Evolutionary conservation across 2,329 filamentous ascomycete species (phyloP), one percentile per base, ranked within the genome.

Genomic region (Delphinella strobiligena): DNA sequence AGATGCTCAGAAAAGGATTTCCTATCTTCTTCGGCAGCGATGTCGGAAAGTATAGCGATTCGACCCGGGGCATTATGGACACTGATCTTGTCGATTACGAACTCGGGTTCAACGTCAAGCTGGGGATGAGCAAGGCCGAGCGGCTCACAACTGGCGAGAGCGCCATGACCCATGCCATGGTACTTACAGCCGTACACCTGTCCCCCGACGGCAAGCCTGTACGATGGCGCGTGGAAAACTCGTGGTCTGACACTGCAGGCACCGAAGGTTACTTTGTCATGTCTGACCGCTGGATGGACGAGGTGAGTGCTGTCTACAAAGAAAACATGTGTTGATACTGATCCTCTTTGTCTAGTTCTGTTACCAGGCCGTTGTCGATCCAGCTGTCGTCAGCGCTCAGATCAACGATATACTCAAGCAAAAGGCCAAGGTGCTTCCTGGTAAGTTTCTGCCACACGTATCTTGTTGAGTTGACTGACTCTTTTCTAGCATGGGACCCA

Each of bases 91-190:
- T 80, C 52, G 80, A 91, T 59, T 91, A 89, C 59, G 74, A 82
- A 50, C 72, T 93, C 1, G 86, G 83, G n/a, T 86, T 93, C 61
- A 84, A 87, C 51, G 71, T 86, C 45, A 70, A 68, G 40, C 69
- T 89, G 7, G 76, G 74, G 14, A 71, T 93, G 72, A 75, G 66
- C 52, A 93, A 93, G 61, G 80, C 81, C 1, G 73, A 85, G 51
- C 67, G 86, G 3, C 64, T 94, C 34, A 67, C 73, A 51, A 80
- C 79, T 0, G 78, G 82, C 9, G 86, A 93, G 62, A 80, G 74
- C 39, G 71, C 75, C 37, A 93, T 94, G 86, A 93, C 86, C 1
- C 87, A 93, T 53, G 87, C 87, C 4, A 93, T 93, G 87, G 84
- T 93, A 0, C 61, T 94, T 45, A 93, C 85, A 2, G 87, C 76